Evolutionary conservation across 495 filamentous ascomycete genomes (phyloP), one percentile per base, ranked within the genome.

Genomic region (Darksidea phi): DNA sequence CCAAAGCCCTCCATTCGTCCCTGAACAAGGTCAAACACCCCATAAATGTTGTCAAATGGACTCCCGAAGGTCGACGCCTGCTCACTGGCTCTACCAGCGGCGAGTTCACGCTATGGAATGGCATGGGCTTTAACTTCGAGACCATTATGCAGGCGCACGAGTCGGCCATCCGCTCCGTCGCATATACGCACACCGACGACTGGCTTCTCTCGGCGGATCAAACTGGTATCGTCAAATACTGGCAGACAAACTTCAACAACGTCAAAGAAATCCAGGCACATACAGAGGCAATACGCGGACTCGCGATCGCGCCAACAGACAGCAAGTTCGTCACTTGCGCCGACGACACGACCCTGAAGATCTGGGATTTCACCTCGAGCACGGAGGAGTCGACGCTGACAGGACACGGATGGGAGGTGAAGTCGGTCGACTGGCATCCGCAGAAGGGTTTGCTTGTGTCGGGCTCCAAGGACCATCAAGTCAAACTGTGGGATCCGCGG

Each of bases 81-180:
- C 79, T 98, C 68, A 97, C 94, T 0, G 94, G 89, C 20, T 93
- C 90, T 1, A 93, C 90, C 70, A 97, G 92, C 68, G 94, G 94
- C 56, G 94, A 98, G 72, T 98, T 98, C 67, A 98, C 95, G 48
- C 76, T 98, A 3, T 98, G 94, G 94, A 98, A 98, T 72, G 94
- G 94, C 58, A 97, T 90, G 47, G 94, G 90, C 0, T 98, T 98
- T 79, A 98, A 98, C 72, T 98, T 98, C 68, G 94, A 98, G 77
- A 98, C 94, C 1, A 96, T 97, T 38, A 95, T 95, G 88, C 91
- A 96, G 82, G 94, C 94, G 37, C 94, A 98, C 73, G 95, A 98
- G 74, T 84, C 86, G 41, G 91, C 91, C 52, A 93, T 98, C 62
- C 88, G 94, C 54, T 89, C 89, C 20, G 78, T 93, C 48, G 81